Base-by-base conservation (phyloP, 2,329 filamentous ascomycete genomes). In the Cladophialophora chaetospira region DNA sequence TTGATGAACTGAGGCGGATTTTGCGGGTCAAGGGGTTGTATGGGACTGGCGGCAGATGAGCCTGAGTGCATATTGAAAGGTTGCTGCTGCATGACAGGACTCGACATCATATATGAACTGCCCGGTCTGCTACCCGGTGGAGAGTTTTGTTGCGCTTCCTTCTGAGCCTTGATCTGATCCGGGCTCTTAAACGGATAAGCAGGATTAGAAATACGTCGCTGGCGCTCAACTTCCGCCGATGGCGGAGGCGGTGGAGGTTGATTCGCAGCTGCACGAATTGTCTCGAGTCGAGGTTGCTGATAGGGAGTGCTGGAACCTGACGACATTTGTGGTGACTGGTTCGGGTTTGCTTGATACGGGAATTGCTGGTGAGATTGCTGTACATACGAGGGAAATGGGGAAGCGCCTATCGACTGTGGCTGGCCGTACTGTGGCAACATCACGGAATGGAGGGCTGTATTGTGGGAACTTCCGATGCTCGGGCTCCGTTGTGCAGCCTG, bases 161-260 rank as follows among this genome's bases (percentile, higher is more conserved):
- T 66, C 45, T 65, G 64, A 15, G 64, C 64, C 50, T 63, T 61
- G 55, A 66, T 66, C 53, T 65, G 64, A 55, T 65, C 63, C 3
- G 64, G 64, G 50, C 64, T 66, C 45, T 65, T 66, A 51, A 66
- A 66, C 2, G 64, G 64, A 50, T 64, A 66, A 17, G 64, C 63
- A 5, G 64, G 64, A 51, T 66, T 66, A 21, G 63, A 65, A 35
- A 65, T 66, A 10, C 63, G 55, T 11, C 64, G 47, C 46, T 58
- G 59, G 17, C 64, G 61, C 52, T 66, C 64, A 11, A 64, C 52
- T 36, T 64, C 64, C 13, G 64, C 60, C 3, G 64, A 63, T 3
- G 64, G 60, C 25, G 58, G 63, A 38, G 62, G 62, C n/a, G 58
- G 60, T 28, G 63, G 63, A 52, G 61, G 61, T 29, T 62, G 57